Evolutionary conservation across 495 filamentous ascomycete species (phyloP), one percentile per base, ranked within the genome.

Genomic region (Trichodelitschia bisporula): DNA sequence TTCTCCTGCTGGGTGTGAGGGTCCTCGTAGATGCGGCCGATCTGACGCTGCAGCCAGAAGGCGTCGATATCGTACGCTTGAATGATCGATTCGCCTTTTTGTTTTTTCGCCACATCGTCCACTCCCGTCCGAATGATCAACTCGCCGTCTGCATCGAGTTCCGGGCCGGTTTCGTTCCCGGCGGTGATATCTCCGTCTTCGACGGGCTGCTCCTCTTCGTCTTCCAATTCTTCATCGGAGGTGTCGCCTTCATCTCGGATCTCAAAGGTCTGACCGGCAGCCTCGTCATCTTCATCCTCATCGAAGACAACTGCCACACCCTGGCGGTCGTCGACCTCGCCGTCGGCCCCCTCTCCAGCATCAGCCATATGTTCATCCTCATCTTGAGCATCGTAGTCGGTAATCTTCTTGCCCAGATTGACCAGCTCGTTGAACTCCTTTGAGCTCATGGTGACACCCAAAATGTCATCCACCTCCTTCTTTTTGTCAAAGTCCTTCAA

Each of bases 401-500:
- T 95, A 40, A 99, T 91, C 52, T 99, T 99, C 59, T 95, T 99
- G 19, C 84, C 79, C 4, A 99, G 59, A 47, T 91, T 99, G 29
- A 95, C 72, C 28, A 95, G 55, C 52, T 95, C 86, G 43, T 93
- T 95, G 52, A 92, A 99, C 44, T 90, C 72, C 47, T 95, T 92
- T 0, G 77, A 67, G 19, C 62, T 69, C 59, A 90, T 71, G 1
- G 68, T 70, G 5, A 60, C 63, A 16, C 84, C 89, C 24, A 99
- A 46, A 32, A 95, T 61, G 37, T 95, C 86, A 39, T 95, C 86
- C 21, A 99, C 69, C 43, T 91, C 83, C 55, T 84, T 91, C 54
- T 93, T 95, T 56, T 90, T 95, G 47, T 95, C 89, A 32, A 89
- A 80, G 46, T 99, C 86, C 51, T 92, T 99, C 57, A 91, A 65